Percentiles rank a stretch among this genome's conserved stretches.
These are phyloP conservation scores for Eucalyptus tenuipes DNA, from an alignment of 345 rosid species.

Conservation along the genomic window DNA sequence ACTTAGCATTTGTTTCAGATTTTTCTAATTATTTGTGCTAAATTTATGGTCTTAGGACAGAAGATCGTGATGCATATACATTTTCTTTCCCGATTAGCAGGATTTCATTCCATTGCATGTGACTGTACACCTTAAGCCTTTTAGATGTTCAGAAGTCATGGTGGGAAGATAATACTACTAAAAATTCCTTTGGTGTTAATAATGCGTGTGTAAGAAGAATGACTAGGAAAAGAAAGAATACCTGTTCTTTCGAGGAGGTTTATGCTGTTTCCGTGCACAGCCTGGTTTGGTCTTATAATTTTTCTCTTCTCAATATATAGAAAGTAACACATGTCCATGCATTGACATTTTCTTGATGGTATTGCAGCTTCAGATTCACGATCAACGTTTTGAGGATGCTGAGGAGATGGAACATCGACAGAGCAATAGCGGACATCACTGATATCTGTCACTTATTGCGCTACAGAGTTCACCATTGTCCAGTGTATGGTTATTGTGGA, in stretches of 20 bases:
- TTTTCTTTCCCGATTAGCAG: not conserved
- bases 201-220: not conserved
- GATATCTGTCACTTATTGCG: not conserved
- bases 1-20: not conserved
- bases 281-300: not conserved
- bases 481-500: not conserved
- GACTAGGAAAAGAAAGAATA: not conserved
- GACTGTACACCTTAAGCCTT: not conserved
- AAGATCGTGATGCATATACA: not conserved
- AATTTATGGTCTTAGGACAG: not conserved
- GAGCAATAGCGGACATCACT: slow-evolving; percentile 6
- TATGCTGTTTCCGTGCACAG: not conserved
- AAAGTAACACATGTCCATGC: not conserved
- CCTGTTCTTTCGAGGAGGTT: not conserved
- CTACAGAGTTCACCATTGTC: not conserved
- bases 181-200: not conserved
- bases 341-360: not conserved
- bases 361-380: slow-evolving; percentile 74
- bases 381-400: slow-evolving; percentile 85
- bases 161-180: not conserved
- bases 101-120: not conserved
- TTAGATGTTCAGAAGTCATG: not conserved
- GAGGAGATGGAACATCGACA: slow-evolving; percentile 63
- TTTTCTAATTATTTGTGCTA: not conserved
- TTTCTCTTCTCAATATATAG: not conserved